Evolutionary conservation across 2,329 filamentous ascomycete genomes (phyloP).

Genomic region (Emmonsiellopsis sp.): DNA sequence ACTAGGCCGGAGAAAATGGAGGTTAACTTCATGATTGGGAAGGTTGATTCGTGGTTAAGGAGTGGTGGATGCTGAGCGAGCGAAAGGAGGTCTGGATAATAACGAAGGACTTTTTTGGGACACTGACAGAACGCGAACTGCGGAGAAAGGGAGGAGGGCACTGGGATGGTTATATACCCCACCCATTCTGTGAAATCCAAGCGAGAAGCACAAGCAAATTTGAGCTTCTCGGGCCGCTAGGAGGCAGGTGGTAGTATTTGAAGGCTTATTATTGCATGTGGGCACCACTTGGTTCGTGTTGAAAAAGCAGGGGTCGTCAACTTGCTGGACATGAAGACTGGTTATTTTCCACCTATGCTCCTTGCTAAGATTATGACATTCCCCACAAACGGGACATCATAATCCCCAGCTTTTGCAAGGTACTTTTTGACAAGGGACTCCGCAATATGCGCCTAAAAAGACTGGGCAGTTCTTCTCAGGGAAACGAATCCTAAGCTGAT

Average conservation of each 20-base stretch:
- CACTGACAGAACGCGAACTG: background rate
- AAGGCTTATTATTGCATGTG: too few species aligned
- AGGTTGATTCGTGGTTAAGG: background rate
- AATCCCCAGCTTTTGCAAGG: too few species aligned
- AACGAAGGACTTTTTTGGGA: background rate
- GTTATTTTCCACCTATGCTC: background rate
- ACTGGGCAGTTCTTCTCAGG: too few species aligned
- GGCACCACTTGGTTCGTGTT: background rate
- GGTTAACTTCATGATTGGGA: background rate
- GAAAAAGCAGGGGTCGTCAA: background rate
- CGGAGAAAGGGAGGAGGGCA: background rate
- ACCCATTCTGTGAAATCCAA: background rate
- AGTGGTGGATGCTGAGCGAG: background rate
- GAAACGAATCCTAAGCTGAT: too few species aligned
- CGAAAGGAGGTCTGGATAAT: background rate
- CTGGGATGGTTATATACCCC: background rate
- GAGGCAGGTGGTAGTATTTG: too few species aligned
- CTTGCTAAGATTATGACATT: background rate
- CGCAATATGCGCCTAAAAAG: too few species aligned
- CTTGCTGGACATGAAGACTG: background rate
- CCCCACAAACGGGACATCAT: background rate
- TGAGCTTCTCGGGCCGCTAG: background rate
- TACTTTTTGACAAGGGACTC: too few species aligned
- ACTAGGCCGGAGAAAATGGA: background rate
- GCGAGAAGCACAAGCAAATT: background rate